These are phyloP conservation scores for Kokia cookei DNA, from an alignment of 441 rosid genomes.

Conservation along the genomic window DNA sequence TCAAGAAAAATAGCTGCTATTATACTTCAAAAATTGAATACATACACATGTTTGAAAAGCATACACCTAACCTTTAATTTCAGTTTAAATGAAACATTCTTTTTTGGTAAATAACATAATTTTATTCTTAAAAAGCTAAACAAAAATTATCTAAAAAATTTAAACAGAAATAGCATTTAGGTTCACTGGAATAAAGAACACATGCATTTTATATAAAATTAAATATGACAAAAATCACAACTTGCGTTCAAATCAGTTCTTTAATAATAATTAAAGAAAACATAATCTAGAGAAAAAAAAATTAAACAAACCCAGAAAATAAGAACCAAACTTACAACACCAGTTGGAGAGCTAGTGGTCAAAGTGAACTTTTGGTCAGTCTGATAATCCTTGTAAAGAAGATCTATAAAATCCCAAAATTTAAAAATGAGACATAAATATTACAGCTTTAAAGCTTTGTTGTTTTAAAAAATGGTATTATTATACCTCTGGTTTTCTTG, in stretches of 20 bases:
- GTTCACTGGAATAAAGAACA: not conserved
- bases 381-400: slow-evolving; percentile 88
- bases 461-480: not conserved
- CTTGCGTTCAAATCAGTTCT: not conserved
- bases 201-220: not conserved
- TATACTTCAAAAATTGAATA: not conserved
- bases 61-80: not conserved
- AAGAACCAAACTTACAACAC: slow-evolving; percentile 62
- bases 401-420: slow-evolving; percentile 39
- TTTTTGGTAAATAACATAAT: not conserved
- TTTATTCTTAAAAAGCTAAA: not conserved
- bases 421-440: not conserved
- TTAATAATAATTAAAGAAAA: not conserved
- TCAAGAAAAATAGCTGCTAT: not conserved
- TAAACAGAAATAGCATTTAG: not conserved
- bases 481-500: slow-evolving; percentile 71
- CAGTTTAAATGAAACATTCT: not conserved
- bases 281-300: not conserved
- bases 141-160: not conserved
- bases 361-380: slow-evolving; percentile 81
- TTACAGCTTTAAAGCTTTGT: not conserved
- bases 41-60: too few relatives aligned
- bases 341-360: slow-evolving; percentile 68
- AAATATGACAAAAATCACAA: not conserved
- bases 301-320: not conserved